Percentiles rank a stretch among this genome's conserved stretches.
These are phyloP conservation scores for Rhizopogon roseolus DNA, from an alignment of 768 basidiomycete genomes.

Conservation along the genomic window DNA sequence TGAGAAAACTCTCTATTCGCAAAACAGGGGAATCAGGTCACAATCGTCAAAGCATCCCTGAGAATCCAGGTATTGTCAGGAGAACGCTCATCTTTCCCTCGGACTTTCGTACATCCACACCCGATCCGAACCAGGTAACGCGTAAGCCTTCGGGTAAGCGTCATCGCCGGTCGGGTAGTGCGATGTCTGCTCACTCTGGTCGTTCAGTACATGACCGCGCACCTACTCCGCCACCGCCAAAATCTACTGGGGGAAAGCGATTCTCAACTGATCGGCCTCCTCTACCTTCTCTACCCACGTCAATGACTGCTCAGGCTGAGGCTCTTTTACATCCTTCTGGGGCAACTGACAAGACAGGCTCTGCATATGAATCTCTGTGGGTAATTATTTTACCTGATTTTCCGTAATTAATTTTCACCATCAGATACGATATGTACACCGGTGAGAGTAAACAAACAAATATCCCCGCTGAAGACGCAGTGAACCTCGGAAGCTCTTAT, in stretches of 20 bases:
- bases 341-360: conserved; percentile 58
- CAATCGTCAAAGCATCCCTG: conserved; percentile 28
- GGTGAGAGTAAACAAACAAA: conserved; percentile 46
- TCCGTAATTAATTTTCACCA: conserved; percentile 14
- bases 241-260: conserved; percentile 44
- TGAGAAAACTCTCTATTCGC: conserved; percentile 23
- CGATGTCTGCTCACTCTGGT: conserved; percentile 52
- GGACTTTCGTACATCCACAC: conserved; percentile 52
- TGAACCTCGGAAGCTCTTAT: conserved; percentile 16
- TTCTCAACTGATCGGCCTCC: conserved; percentile 71
- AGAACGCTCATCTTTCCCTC: conserved; percentile 79
- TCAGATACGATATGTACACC: conserved; percentile 77
- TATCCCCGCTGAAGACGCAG: conserved; percentile 30
- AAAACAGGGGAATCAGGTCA: conserved; percentile 20
- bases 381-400: conserved; percentile 26
- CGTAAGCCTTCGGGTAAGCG: conserved; percentile 46
- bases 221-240: conserved; percentile 83
- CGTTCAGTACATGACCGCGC: conserved; percentile 78
- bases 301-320: conserved; percentile 39
- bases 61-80: conserved; percentile 53
- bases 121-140: conserved; percentile 50
- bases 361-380: conserved; percentile 76
- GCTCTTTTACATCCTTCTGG: conserved; percentile 35
- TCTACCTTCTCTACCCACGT: conserved; percentile 56
- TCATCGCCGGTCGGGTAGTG: conserved; percentile 61